Conservation (phyloP, 2,329 filamentous ascomycete genomes). For the Pyricularia grisea region DNA sequence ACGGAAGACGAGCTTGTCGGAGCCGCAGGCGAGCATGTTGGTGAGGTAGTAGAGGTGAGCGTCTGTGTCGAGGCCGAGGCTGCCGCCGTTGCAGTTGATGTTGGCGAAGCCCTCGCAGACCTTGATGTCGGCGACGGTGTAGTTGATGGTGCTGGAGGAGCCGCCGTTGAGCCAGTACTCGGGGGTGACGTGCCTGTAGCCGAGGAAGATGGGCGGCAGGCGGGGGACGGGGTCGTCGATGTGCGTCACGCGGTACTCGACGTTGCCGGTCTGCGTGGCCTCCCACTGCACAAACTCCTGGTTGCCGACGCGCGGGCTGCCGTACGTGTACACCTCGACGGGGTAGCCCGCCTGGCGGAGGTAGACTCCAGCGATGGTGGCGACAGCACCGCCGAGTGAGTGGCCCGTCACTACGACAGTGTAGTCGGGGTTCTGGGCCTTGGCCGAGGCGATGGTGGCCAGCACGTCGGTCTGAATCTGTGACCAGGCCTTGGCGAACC, state of each 20-base stretch:
- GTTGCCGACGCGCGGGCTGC: constrained; percentile 57
- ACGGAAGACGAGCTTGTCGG: constrained; percentile 15
- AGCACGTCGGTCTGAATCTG: constrained; percentile 37
- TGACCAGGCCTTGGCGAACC: constrained; percentile 50
- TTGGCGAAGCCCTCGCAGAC: constrained; percentile 40
- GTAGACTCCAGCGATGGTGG: constrained; percentile 47
- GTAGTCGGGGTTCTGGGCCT: constrained; percentile 37
- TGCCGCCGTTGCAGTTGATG: constrained; percentile 37
- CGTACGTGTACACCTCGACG: constrained; percentile 56
- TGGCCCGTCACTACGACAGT: constrained; percentile 54
- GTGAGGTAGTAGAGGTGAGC: constrained; percentile 42
- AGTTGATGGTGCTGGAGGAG: constrained; percentile 21
- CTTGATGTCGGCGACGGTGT: constrained; percentile 28
- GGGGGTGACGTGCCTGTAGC: constrained; percentile 57
- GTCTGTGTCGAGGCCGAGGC: constrained; percentile 29
- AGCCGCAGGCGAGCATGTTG: constrained; percentile 28
- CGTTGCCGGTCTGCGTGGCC: constrained; percentile 34
- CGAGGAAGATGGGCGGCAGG: constrained; percentile 50
- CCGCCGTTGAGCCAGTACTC: constrained; percentile 54
- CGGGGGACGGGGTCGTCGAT: constrained; percentile 57
- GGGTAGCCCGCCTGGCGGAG: constrained; percentile 37
- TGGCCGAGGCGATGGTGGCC: constrained; percentile 32
- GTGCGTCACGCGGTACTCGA: constrained; percentile 58
- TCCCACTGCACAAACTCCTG: constrained; percentile 42
- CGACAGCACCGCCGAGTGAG: constrained; percentile 58